Base-by-base conservation (phyloP, 768 basidiomycete species). In the Kwoniella dendrophila region DNA sequence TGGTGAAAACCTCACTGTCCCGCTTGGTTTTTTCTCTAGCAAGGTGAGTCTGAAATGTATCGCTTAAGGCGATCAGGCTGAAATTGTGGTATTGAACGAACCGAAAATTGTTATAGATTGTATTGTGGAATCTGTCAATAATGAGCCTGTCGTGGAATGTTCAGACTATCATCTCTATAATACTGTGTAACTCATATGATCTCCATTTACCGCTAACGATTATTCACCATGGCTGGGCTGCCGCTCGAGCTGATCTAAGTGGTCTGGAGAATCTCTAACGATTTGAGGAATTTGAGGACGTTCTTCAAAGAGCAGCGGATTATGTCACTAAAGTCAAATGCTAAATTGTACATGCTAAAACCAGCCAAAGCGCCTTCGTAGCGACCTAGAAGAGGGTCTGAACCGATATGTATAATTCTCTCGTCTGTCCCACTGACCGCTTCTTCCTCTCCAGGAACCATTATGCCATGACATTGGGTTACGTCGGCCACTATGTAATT, bases 221-320 rank as follows among this genome's bases (percentile, higher is more conserved):
- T 45, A 84, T 83, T 81, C 63, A 85, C 79, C 86, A 87, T 66
- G 86, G 86, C 33, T 88, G 75, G 75, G 75, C 86, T 4, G 87
- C 85, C 20, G 86, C 87, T 2, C 81, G 86, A 48, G 86, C 82
- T 1, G 80, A 87, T 71, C 79, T 87, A 55, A 80, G 82, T 27
- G 80, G 86, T 53, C 73, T 80, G 22, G 85, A 86, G 59, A 87
- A 86, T 74, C 82, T 83, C 72, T 83, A 83, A 71, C 83, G 84
- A 82, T 86, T 77, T 59, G 81, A 85, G 64, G 84, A 84, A 82
- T 86, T 77, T 59, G 81, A 85, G 64, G 84, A 86, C 58, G 80
- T 87, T n/a, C 86, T 87, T 68, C 63, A 73, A n/a, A 82, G 80
- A 33, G 75, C 85, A 4, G 78, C 80, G n/a, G 74, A 70, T 16